Evolutionary conservation across 306 rosid species (phyloP).

Genomic region (Phaseolus lunatus): DNA sequence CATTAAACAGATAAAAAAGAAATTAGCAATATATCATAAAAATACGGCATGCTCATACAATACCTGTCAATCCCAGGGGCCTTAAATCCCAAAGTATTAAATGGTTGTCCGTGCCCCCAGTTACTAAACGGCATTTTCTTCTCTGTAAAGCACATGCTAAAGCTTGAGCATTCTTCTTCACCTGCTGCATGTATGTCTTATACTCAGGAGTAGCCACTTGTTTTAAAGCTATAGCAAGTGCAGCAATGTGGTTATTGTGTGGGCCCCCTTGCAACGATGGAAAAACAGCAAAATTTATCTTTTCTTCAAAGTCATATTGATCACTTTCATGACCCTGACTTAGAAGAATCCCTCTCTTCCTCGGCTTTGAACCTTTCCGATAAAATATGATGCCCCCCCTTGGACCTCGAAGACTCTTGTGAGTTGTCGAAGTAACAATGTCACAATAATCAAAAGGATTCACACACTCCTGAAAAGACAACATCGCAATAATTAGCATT

Average conservation of each 20-base stretch:
- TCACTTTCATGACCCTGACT: constrained; percentile 75
- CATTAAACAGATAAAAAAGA: constrained; percentile 27
- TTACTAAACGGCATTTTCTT: constrained; percentile 81
- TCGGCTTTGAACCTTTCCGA: constrained; percentile 85
- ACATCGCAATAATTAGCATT: constrained; percentile 9
- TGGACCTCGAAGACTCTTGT: constrained; percentile 98
- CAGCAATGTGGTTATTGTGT: constrained; percentile 96
- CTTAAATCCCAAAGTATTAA: constrained; percentile 95
- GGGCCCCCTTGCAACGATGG: constrained; percentile 99
- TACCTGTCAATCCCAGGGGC: constrained; percentile 90
- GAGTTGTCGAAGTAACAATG: constrained; percentile 95
- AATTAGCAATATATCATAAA: constrained; percentile 12
- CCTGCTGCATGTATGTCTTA: constrained; percentile 93
- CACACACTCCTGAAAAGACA: constrained; percentile 68
- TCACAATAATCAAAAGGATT: constrained; percentile 97
- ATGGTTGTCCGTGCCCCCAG: constrained; percentile 98
- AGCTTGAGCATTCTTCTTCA: constrained; percentile 93
- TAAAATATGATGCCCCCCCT: constrained; percentile 98
- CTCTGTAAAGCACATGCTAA: constrained; percentile 80
- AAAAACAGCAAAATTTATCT: constrained; percentile 89
- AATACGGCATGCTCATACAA: constrained; percentile 5
- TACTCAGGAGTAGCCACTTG: constrained; percentile 88
- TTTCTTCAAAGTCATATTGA: constrained; percentile 89
- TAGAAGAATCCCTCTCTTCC: constrained; percentile 74
- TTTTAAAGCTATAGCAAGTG: constrained; percentile 93